These are phyloP conservation scores for Ziziphus jujuba DNA, from an alignment of 306 rosid genomes.

Conservation along the genomic window DNA sequence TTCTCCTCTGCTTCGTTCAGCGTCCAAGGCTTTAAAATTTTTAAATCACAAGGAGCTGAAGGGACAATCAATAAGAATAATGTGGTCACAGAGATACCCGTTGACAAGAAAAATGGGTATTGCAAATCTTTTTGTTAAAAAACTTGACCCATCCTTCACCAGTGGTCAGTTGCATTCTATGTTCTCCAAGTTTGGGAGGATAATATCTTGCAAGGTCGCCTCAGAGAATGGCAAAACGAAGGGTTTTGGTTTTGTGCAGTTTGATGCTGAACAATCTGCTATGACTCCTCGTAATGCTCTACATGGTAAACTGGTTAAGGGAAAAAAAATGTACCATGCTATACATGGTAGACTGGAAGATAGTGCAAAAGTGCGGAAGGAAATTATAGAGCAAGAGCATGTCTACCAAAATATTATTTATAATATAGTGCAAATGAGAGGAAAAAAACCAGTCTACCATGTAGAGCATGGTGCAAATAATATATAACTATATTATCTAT, in stretches of 20 bases:
- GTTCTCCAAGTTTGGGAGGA: slow-evolving; percentile 7
- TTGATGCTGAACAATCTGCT: no score
- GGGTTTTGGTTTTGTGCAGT: slow-evolving; percentile 22
- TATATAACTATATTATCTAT: no score
- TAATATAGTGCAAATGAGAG: no score
- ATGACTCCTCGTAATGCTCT: no score
- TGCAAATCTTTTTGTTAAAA: slow-evolving; percentile 31
- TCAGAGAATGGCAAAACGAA: slow-evolving; percentile 8
- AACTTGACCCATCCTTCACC: slow-evolving; percentile 18
- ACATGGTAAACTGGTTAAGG: not conserved
- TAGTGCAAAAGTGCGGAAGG: no score
- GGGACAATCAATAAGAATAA: slow-evolving; percentile 26
- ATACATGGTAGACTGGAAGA: no score
- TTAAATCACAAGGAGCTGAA: slow-evolving; percentile 19
- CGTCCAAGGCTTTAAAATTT: slow-evolving; percentile 23
- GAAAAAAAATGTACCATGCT: slow-evolving; percentile 12
- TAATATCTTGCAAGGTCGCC: slow-evolving; percentile 16
- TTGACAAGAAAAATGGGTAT: no score
- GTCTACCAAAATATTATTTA: no score
- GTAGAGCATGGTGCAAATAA: no score
- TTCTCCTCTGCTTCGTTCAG: no score
- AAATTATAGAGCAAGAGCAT: no score
- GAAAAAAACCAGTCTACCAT: no score
- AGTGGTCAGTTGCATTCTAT: slow-evolving; percentile 12
- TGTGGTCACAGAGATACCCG: slow-evolving; percentile 23